phyloP scores from a whole-genome alignment of 441 rosid species.

The Capsella rubella region DNA sequence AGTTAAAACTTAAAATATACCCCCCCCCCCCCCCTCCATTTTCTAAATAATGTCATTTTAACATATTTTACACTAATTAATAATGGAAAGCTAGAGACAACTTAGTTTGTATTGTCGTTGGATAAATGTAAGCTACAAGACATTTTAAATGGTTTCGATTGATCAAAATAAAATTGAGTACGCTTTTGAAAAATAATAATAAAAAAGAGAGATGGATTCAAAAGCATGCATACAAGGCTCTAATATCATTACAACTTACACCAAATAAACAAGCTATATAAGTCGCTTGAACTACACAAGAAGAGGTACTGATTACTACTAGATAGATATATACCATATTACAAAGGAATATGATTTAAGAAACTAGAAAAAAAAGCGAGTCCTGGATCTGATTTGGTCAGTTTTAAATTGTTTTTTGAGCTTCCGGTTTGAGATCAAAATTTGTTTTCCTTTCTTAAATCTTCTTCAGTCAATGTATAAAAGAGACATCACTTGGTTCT shows the following conservation, averaged over 20 bases:
- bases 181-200: neutral
- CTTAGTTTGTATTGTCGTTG: too few relatives aligned
- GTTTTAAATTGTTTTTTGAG: constrained; percentile 12
- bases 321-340: constrained; percentile 18
- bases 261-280: constrained; percentile 31
- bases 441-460: constrained; percentile 9
- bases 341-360: neutral
- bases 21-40: too few relatives aligned
- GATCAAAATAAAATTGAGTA: neutral
- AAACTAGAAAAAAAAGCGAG: constrained; percentile 11
- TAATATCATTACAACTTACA: constrained; percentile 32
- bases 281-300: constrained; percentile 25
- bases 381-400: constrained; percentile 34
- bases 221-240: neutral
- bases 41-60: too few relatives aligned
- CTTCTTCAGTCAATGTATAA: constrained; percentile 38
- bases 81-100: too few relatives aligned
- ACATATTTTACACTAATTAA: too few relatives aligned
- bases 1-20: too few relatives aligned
- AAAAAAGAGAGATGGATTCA: neutral
- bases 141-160: neutral
- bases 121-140: too few relatives aligned
- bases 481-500: constrained; percentile 58
- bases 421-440: constrained; percentile 37
- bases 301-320: constrained; percentile 16